phyloP scores from a whole-genome alignment of 345 rosid species.

The Rhizophora mangle region DNA sequence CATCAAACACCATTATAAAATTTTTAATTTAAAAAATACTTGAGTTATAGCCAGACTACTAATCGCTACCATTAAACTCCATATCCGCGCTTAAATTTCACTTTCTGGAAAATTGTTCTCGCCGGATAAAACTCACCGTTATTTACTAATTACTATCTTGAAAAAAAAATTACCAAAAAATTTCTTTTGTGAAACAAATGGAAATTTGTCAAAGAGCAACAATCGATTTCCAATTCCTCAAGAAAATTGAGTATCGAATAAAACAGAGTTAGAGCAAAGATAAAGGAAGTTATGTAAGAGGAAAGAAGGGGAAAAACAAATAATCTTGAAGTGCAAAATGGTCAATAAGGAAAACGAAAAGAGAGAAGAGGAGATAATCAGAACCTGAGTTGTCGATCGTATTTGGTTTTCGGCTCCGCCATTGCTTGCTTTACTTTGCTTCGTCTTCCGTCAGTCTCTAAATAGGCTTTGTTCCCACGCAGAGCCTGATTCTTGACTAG shows the following conservation, averaged over 20 bases:
- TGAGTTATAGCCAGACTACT: not conserved
- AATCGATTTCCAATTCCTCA: too few species aligned
- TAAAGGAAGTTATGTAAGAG: not conserved
- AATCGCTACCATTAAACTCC: too few species aligned
- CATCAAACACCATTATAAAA: too few species aligned
- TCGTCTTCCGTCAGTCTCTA: not conserved
- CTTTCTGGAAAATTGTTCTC: too few species aligned
- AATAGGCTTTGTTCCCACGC: constrained; percentile 1
- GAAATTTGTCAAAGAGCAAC: too few species aligned
- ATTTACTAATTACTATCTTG: too few species aligned
- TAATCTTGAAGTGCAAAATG: not conserved
- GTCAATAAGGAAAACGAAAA: not conserved
- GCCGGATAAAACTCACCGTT: too few species aligned
- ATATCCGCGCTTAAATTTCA: too few species aligned
- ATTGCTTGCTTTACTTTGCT: constrained; percentile 23
- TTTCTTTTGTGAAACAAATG: too few species aligned
- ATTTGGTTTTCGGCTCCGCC: constrained; percentile 82
- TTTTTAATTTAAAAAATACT: too few species aligned
- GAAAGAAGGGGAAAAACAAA: not conserved
- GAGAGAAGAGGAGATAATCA: not conserved
- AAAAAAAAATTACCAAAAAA: too few species aligned
- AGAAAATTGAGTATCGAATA: not conserved
- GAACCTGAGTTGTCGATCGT: constrained; percentile 98
- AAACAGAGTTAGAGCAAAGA: constrained; percentile 10
- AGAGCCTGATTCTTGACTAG: not conserved